A percentile compares a stretch with the other conserved stretches of the same genome.
These are phyloP conservation scores for Takakia lepidozioides DNA, from an alignment of 225 moss, liverwort and hornwort species.

Conservation along the genomic window DNA sequence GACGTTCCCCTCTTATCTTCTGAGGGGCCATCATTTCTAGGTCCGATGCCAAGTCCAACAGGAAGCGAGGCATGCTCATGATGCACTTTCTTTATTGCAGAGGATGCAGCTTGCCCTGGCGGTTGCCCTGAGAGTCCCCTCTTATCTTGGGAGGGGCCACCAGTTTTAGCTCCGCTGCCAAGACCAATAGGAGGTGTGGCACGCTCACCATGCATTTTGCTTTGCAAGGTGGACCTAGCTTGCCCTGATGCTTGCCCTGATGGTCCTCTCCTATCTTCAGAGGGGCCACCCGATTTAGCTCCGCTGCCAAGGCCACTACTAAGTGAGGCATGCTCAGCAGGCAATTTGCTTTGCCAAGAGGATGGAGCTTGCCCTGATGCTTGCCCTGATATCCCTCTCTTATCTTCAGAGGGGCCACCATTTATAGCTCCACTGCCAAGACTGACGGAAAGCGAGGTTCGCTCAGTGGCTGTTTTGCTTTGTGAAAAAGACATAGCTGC, in stretches of 20 bases:
- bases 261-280: too few species aligned
- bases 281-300: too few species aligned
- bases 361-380: constrained; percentile 5
- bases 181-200: too few species aligned
- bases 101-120: too few species aligned
- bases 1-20: constrained; percentile 35
- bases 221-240: too few species aligned
- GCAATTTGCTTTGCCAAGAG: constrained; percentile 4
- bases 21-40: constrained; percentile 24
- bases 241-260: too few species aligned
- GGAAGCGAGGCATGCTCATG: too few species aligned
- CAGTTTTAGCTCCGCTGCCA: too few species aligned
- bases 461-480: constrained; percentile 8
- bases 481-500: constrained; percentile 8
- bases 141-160: too few species aligned
- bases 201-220: too few species aligned
- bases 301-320: constrained; percentile 8
- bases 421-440: constrained; percentile 16
- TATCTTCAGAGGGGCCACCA: constrained; percentile 37
- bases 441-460: constrained; percentile 8
- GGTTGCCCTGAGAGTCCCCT: too few species aligned
- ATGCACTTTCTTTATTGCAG: too few species aligned
- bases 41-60: constrained; percentile 15
- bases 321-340: constrained; percentile 7
- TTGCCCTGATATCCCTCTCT: constrained; percentile 15